Percentiles rank a stretch among this genome's conserved stretches.
Conservation (phyloP, 192 early-diverging fungal species). For the Coemansia sp. region DNA sequence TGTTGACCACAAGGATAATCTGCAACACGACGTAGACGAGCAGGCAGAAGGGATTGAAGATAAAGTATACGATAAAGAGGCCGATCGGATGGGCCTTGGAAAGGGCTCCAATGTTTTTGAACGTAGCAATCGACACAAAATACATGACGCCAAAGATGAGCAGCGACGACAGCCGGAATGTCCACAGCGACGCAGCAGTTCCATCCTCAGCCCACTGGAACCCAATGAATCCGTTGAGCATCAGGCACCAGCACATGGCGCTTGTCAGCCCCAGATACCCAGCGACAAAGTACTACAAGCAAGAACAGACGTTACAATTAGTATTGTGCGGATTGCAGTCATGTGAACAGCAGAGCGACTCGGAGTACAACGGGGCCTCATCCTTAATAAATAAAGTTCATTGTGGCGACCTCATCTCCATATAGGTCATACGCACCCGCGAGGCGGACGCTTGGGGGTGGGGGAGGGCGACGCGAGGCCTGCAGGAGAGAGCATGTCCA, state of each 20-base stretch:
- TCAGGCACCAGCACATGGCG: slow-evolving; percentile 88
- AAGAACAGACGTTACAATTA: slow-evolving; percentile 2
- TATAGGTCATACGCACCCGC: background rate
- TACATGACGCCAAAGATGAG: slow-evolving; percentile 77
- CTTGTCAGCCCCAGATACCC: slow-evolving; percentile 78
- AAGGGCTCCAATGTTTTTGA: slow-evolving; percentile 67
- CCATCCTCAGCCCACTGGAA: slow-evolving; percentile 98
- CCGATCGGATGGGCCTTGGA: slow-evolving; percentile 63
- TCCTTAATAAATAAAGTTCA: background rate
- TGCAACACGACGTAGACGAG: slow-evolving; percentile 87
- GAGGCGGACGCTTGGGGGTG: background rate
- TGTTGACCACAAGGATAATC: slow-evolving; percentile 91
- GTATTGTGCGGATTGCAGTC: background rate
- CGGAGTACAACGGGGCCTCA: background rate
- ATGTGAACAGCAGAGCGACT: background rate
- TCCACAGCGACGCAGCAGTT: slow-evolving; percentile 91
- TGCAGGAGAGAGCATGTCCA: background rate
- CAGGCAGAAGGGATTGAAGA: slow-evolving; percentile 80
- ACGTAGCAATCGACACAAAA: slow-evolving; percentile 83
- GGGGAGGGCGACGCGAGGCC: slow-evolving; percentile 1
- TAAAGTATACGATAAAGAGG: slow-evolving; percentile 85
- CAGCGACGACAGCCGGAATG: slow-evolving; percentile 82
- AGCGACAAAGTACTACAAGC: slow-evolving; percentile 76
- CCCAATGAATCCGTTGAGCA: slow-evolving; percentile 93
- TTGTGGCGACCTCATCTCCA: background rate